These are phyloP conservation scores for Chalciporus chontae DNA, from an alignment of 768 basidiomycete species.

Conservation along the genomic window DNA sequence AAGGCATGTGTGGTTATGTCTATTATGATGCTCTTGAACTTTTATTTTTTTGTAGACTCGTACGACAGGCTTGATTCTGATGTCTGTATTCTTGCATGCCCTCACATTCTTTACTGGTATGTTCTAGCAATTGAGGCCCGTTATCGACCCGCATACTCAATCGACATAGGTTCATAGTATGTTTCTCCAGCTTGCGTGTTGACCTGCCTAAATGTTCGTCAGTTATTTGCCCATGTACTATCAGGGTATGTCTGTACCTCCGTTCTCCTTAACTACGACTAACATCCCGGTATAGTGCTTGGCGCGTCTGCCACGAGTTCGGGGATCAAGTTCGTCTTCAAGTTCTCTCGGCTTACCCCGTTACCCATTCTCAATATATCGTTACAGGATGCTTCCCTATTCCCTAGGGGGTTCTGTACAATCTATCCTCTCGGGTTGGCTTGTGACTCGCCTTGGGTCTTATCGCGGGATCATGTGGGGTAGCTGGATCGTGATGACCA, in stretches of 20 bases:
- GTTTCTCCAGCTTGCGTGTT: background rate
- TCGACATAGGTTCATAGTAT: slow-evolving; percentile 25
- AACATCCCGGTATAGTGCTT: slow-evolving; percentile 20
- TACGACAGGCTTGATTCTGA: slow-evolving; percentile 33
- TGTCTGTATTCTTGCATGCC: slow-evolving; percentile 34
- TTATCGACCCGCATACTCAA: background rate
- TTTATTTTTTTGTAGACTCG: slow-evolving; percentile 28
- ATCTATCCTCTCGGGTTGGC: slow-evolving; percentile 22
- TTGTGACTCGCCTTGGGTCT: slow-evolving; percentile 24
- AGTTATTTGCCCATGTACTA: slow-evolving; percentile 41
- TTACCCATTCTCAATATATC: background rate
- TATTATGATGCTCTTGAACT: background rate
- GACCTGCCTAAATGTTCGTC: slow-evolving; percentile 3
- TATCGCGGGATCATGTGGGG: slow-evolving; percentile 34
- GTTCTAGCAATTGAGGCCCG: background rate
- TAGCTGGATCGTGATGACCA: slow-evolving; percentile 25
- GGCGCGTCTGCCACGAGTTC: slow-evolving; percentile 35
- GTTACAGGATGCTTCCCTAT: slow-evolving; percentile 35
- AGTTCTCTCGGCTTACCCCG: too few relatives aligned
- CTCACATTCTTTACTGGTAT: slow-evolving; percentile 32
- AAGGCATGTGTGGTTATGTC: slow-evolving; percentile 16
- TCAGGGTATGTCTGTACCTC: slow-evolving; percentile 23
- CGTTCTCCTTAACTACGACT: background rate
- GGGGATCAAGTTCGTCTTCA: slow-evolving; percentile 28
- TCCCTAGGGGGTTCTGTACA: slow-evolving; percentile 24